Evolutionary conservation across 495 filamentous ascomycete species (phyloP), one percentile per base, ranked within the genome.

Genomic region (Paragyromitra xinjiangensis): DNA sequence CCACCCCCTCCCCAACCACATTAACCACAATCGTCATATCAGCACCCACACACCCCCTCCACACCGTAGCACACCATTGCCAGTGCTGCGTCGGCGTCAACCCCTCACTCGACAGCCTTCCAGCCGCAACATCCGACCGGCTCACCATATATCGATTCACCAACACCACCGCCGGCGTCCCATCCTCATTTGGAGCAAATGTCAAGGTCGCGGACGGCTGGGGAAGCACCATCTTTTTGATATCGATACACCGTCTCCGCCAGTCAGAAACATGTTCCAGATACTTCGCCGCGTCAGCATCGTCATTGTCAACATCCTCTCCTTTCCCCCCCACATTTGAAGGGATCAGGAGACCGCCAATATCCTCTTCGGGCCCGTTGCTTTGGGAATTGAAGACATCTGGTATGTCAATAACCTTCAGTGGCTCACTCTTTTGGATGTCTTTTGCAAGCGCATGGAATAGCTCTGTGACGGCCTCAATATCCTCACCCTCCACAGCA

Each of bases 51-150:
- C 93, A 92, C 1, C 92, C 92, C 1, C 94, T 91, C 95, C 95
- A 99, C 2, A 97, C 87, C 64, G 92, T 95, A 37, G 95, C 95
- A 86, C 95, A 93, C 95, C 95, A 98, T 84, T 97, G 94, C 95
- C 95, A 99, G 82, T 99, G 95, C 81, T 99, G 94, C 39, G 93
- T 85, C 0, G 93, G 90, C 0, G 88, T 97, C 2, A 89, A 86
- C 78, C 97, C 94, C 11, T 86, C 84, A 62, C 97, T 92, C 7
- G 91, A 91, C 11, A 94, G 89, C 16, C 86, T 84, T 64, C 87
- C 88, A 0, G 94, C 91, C 78, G 91, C 95, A 42, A 86, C 83
- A 80, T 98, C 92, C 6, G 91, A 91, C 0, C 89, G 88, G 1
- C 90, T 92, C 14, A 98, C 89, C 71, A 92, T 80, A 56, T 84